Percentiles rank a stretch among this genome's conserved stretches.
These are phyloP conservation scores for Naganishia liquefaciens DNA, from an alignment of 1,284 basidiomycete genomes.

Conservation along the genomic window DNA sequence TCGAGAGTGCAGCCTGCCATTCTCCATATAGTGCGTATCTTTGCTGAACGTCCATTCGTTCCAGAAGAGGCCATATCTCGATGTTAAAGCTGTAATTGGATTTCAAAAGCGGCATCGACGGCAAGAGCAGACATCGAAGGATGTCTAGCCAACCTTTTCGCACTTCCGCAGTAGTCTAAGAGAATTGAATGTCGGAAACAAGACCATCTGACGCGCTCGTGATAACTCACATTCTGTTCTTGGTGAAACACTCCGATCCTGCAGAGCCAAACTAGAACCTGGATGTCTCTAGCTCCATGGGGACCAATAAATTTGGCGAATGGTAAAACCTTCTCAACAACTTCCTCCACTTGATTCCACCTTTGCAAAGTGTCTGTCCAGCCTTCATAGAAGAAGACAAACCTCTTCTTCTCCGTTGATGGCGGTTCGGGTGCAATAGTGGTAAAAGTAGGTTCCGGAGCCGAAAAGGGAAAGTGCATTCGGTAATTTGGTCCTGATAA, in stretches of 20 bases:
- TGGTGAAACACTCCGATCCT: slow-evolving; percentile 61
- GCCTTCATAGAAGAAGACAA: slow-evolving; percentile 83
- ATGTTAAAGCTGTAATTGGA: slow-evolving; percentile 82
- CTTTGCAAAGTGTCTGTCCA: slow-evolving; percentile 74
- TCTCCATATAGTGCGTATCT: slow-evolving; percentile 93
- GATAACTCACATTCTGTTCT: slow-evolving; percentile 30
- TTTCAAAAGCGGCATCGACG: slow-evolving; percentile 79
- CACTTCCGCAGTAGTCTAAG: slow-evolving; percentile 47
- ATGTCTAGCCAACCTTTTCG: slow-evolving; percentile 71
- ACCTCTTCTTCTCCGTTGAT: slow-evolving; percentile 47
- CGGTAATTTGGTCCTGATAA: slow-evolving; percentile 25
- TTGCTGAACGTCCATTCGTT: slow-evolving; percentile 71
- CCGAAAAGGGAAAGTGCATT: slow-evolving; percentile 44
- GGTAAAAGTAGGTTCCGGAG: slow-evolving; percentile 23
- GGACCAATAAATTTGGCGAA: slow-evolving; percentile 74
- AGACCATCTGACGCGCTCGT: background rate
- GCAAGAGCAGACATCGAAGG: slow-evolving; percentile 77
- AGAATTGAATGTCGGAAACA: slow-evolving; percentile 9
- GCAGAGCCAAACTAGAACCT: slow-evolving; percentile 65
- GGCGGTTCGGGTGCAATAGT: slow-evolving; percentile 31
- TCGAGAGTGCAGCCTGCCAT: slow-evolving; percentile 74
- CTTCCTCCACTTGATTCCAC: slow-evolving; percentile 66
- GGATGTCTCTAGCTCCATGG: slow-evolving; percentile 69
- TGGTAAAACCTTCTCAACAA: slow-evolving; percentile 61
- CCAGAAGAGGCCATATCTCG: slow-evolving; percentile 83